Evolutionary conservation across 345 rosid genomes (phyloP).

Genomic region (Geranium brycei): DNA sequence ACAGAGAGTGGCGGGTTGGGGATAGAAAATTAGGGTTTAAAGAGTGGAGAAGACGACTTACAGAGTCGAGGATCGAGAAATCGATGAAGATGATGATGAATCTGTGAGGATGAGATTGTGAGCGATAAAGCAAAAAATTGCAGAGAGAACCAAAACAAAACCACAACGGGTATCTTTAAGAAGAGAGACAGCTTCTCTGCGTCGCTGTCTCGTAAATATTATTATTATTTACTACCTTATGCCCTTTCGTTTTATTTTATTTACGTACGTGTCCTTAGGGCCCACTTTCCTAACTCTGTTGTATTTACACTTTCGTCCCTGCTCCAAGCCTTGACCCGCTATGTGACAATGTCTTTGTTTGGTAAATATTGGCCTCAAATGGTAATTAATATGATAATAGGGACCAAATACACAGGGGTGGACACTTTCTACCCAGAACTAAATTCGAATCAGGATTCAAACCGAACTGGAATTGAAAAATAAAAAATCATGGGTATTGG

Average conservation of each 20-base stretch:
- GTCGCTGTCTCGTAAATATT: background rate
- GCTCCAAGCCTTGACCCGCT: too few relatives aligned
- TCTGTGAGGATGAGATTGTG: constrained; percentile 32
- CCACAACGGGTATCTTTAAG: constrained; percentile 15
- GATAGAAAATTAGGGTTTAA: background rate
- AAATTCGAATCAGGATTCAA: too few relatives aligned
- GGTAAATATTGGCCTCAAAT: too few relatives aligned
- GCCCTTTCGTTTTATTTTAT: background rate
- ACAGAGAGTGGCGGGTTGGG: background rate
- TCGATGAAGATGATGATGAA: constrained; percentile 7
- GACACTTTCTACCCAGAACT: too few relatives aligned
- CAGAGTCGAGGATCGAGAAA: constrained; percentile 23
- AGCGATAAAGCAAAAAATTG: constrained; percentile 3
- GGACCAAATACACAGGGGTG: too few relatives aligned
- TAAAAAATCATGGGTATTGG: too few relatives aligned
- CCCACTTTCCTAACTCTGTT: too few relatives aligned
- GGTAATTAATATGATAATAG: too few relatives aligned
- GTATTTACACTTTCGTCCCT: too few relatives aligned
- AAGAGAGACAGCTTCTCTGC: background rate
- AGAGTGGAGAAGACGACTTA: constrained; percentile 12
- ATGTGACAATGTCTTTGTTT: too few relatives aligned
- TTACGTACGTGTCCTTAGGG: too few relatives aligned
- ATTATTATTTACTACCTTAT: background rate
- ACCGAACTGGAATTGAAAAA: too few relatives aligned
- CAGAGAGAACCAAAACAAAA: constrained; percentile 4